Conservation (phyloP, 768 basidiomycete species). For the Termitomyces sp. region DNA sequence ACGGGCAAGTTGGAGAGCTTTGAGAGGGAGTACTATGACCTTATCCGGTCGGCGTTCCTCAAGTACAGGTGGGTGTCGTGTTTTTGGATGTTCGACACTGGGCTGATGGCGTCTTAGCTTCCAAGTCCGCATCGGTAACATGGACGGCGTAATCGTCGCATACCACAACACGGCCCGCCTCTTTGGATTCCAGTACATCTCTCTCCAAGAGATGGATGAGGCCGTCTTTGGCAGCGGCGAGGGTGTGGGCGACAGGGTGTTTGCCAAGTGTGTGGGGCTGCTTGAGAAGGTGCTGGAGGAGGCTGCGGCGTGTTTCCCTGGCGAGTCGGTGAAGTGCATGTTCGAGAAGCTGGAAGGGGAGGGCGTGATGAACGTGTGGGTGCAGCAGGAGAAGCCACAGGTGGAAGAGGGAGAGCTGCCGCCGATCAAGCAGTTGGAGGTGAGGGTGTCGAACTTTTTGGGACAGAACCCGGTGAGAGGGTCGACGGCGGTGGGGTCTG, state of each 20-base stretch:
- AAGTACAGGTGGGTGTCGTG: constrained; percentile 71
- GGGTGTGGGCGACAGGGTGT: constrained; percentile 68
- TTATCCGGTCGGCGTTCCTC: constrained; percentile 90
- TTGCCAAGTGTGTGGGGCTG: constrained; percentile 66
- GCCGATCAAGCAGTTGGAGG: constrained; percentile 59
- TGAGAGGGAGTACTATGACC: constrained; percentile 92
- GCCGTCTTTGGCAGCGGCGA: constrained; percentile 59
- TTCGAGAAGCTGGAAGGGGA: constrained; percentile 52
- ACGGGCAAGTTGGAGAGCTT: constrained; percentile 74
- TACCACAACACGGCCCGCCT: constrained; percentile 85
- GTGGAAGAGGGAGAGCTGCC: constrained; percentile 28
- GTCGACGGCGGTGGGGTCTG: constrained; percentile 25
- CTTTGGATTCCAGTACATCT: constrained; percentile 93
- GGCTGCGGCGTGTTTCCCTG: constrained; percentile 57
- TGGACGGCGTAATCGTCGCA: constrained; percentile 91
- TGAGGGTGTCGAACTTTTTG: constrained; percentile 43
- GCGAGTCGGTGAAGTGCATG: constrained; percentile 57
- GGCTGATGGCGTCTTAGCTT: constrained; percentile 47
- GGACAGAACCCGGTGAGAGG: constrained; percentile 34
- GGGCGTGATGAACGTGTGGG: constrained; percentile 55
- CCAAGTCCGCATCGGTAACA: constrained; percentile 93
- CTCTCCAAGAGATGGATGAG: constrained; percentile 84
- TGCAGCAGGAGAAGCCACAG: constrained; percentile 49
- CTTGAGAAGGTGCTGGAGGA: constrained; percentile 67
- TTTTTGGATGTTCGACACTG: no score